A percentile compares a stretch with the other conserved stretches of the same genome.
These are phyloP conservation scores for Nakaseomyces delphensis DNA, from an alignment of 1,139 yeast species.

Conservation along the genomic window DNA sequence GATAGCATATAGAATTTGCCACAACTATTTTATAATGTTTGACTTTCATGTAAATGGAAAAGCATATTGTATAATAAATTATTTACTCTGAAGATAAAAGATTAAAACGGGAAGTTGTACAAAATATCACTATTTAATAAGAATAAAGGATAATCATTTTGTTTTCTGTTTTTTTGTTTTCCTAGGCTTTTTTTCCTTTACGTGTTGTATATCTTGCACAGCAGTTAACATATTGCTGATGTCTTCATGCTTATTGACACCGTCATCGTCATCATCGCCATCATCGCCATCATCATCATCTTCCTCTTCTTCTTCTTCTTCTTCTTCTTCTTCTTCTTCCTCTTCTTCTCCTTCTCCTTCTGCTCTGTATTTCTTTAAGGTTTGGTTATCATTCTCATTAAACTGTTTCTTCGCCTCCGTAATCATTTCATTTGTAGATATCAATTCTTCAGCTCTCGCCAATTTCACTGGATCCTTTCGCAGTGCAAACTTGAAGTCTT, in stretches of 20 bases:
- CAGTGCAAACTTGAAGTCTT: conserved; percentile 79
- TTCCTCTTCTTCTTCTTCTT: conserved; percentile 13
- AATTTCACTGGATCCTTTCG: conserved; percentile 75
- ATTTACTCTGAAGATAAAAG: background rate
- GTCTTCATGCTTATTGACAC: background rate
- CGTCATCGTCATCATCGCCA: background rate
- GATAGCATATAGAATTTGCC: too few relatives aligned
- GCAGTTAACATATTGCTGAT: too few relatives aligned
- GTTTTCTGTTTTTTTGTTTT: conserved; percentile 2
- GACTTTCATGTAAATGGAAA: too few relatives aligned
- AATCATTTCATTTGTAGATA: conserved; percentile 65
- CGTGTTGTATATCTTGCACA: background rate
- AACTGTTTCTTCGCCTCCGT: conserved; percentile 75
- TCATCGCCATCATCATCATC: background rate
- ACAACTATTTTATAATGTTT: too few relatives aligned
- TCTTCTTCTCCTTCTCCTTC: conserved; percentile 31
- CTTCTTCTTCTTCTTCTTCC: conserved; percentile 31
- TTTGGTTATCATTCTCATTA: conserved; percentile 54
- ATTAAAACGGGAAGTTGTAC: background rate
- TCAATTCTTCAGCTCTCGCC: conserved; percentile 75
- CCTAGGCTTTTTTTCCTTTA: conserved; percentile 2
- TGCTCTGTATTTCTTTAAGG: conserved; percentile 27
- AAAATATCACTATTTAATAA: background rate
- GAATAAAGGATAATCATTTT: background rate
- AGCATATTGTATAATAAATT: background rate